Percentiles rank a stretch among this genome's conserved stretches.
phyloP scores from a whole-genome alignment of 192 early-diverging fungal genomes.

The Coemansia asiatica region DNA sequence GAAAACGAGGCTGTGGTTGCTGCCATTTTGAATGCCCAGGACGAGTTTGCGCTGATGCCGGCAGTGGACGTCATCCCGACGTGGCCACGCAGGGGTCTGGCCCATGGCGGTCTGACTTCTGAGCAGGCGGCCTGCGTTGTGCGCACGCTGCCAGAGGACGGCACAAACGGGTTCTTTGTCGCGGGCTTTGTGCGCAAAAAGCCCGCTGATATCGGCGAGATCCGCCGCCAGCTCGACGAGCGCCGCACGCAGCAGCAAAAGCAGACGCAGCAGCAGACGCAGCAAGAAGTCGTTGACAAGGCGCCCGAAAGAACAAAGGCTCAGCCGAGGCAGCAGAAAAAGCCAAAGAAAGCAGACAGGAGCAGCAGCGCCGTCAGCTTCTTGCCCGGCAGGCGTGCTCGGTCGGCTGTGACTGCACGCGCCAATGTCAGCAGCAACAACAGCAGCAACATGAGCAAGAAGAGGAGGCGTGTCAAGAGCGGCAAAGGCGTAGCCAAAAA shows the following conservation, averaged over 20 bases:
- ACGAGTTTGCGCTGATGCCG: conserved; percentile 60
- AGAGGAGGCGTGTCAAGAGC: background rate
- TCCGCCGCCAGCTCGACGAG: conserved; percentile 14
- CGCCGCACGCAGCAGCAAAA: background rate
- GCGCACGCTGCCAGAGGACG: conserved; percentile 78
- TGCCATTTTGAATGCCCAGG: conserved; percentile 58
- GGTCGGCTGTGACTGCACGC: background rate
- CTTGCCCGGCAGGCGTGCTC: conserved; percentile 1
- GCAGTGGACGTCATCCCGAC: conserved; percentile 66
- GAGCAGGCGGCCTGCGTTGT: conserved; percentile 66
- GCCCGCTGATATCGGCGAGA: conserved; percentile 22
- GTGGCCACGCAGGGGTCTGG: conserved; percentile 79
- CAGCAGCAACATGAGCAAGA: background rate
- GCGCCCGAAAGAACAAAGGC: background rate
- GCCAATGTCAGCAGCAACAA: background rate
- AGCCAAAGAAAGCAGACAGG: background rate
- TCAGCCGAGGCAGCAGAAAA: background rate
- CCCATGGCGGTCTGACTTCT: conserved; percentile 21
- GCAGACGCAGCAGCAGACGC: background rate
- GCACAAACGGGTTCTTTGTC: conserved; percentile 96
- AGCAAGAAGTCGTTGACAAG: no score
- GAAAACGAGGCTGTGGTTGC: conserved; percentile 97
- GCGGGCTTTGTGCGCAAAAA: conserved; percentile 72
- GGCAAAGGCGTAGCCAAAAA: background rate
- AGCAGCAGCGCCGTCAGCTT: background rate